These are phyloP conservation scores for Geotrichum aggregatum DNA, from an alignment of 1,139 yeast genomes.

Conservation along the genomic window DNA sequence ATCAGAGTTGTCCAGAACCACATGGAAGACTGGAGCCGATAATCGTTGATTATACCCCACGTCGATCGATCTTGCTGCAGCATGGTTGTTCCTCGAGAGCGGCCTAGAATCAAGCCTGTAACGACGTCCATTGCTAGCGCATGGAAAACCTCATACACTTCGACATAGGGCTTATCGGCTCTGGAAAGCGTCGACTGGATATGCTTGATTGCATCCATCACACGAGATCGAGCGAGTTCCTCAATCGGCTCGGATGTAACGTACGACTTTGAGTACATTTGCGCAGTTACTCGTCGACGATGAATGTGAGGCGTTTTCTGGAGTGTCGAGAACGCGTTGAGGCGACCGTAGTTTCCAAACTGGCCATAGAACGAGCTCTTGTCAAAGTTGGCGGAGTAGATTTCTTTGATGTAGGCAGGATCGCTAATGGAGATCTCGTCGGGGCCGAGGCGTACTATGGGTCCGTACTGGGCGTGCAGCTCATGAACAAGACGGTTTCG, in stretches of 20 bases:
- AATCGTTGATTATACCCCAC: constrained; percentile 34
- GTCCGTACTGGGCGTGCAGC: constrained; percentile 56
- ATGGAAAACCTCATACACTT: constrained; percentile 59
- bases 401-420: constrained; percentile 49
- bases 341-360: constrained; percentile 55
- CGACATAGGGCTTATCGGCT: constrained; percentile 37
- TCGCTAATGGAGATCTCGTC: constrained; percentile 59
- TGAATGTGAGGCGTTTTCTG: constrained; percentile 49
- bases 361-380: constrained; percentile 59
- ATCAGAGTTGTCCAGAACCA: constrained; percentile 65
- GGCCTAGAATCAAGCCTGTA: constrained; percentile 58
- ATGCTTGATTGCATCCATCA: constrained; percentile 30
- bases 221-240: constrained; percentile 35
- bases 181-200: constrained; percentile 25
- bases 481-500: constrained; percentile 51
- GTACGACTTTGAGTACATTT: constrained; percentile 32
- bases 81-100: constrained; percentile 41
- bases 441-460: constrained; percentile 59
- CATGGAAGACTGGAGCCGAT: constrained; percentile 56
- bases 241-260: constrained; percentile 35
- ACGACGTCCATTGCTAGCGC: constrained; percentile 72
- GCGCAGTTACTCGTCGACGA: constrained; percentile 35
- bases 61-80: constrained; percentile 39
- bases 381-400: constrained; percentile 57
- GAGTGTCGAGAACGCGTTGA: constrained; percentile 56